phyloP scores from a whole-genome alignment of 305 asterid species.

The Caryopteris hybrid region DNA sequence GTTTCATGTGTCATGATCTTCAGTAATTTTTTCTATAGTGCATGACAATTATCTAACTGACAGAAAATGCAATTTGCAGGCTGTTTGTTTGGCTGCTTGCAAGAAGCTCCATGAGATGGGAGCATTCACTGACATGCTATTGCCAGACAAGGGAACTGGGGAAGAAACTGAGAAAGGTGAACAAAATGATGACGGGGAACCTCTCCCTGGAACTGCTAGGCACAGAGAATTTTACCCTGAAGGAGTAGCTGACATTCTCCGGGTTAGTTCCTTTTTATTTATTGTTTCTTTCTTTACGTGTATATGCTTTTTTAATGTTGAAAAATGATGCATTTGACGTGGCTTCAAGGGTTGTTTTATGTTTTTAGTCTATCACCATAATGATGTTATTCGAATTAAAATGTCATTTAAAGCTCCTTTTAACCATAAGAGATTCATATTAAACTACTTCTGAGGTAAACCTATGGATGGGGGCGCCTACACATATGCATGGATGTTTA shows the following conservation, averaged over 20 bases:
- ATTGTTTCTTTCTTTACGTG: conserved; percentile 11
- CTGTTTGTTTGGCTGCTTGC: conserved; percentile 99
- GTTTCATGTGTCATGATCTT: conserved; percentile 19
- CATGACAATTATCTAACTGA: conserved; percentile 18
- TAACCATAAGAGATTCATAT: background rate
- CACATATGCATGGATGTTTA: background rate
- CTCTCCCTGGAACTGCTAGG: conserved; percentile 97
- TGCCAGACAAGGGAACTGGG: conserved; percentile 96
- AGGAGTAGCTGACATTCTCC: conserved; percentile 93
- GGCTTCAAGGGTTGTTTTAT: conserved; percentile 11
- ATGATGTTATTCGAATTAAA: background rate
- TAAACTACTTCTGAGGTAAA: background rate
- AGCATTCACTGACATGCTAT: conserved; percentile 97
- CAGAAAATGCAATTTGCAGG: conserved; percentile 42
- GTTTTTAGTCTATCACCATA: background rate
- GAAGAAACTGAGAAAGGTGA: conserved; percentile 71
- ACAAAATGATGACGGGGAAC: conserved; percentile 86
- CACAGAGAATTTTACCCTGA: conserved; percentile 99
- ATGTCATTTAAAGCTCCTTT: background rate
- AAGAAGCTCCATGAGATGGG: conserved; percentile 99
- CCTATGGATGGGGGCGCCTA: background rate
- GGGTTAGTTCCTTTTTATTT: conserved; percentile 47
- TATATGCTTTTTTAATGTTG: background rate
- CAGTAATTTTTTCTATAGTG: conserved; percentile 6
- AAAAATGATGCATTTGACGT: conserved; percentile 1